Percentiles rank a stretch among this genome's conserved stretches.
Evolutionary conservation across 129 eudicot species (phyloP).

Genomic region (Escallonia herrerae): DNA sequence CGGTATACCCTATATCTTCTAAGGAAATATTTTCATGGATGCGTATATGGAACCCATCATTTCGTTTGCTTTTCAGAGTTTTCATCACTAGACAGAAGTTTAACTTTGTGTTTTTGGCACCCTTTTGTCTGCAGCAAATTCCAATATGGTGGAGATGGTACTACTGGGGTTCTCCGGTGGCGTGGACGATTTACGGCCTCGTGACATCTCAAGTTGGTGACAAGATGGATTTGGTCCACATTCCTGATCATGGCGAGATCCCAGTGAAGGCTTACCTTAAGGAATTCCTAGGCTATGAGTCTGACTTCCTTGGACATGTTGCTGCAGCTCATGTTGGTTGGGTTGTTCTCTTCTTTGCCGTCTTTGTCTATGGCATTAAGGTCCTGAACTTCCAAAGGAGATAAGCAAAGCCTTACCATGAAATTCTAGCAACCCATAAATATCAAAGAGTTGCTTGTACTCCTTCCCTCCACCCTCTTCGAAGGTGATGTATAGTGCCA

Average conservation of each 20-base stretch:
- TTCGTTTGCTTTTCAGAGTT: background rate
- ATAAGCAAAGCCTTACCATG: conserved; percentile 5
- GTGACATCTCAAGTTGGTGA: conserved; percentile 49
- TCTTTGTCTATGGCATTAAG: conserved; percentile 62
- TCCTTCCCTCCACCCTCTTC: background rate
- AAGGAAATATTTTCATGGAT: too few relatives aligned
- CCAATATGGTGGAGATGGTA: conserved; percentile 69
- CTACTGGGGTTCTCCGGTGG: conserved; percentile 53
- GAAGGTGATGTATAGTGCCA: too few relatives aligned
- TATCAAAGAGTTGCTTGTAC: background rate
- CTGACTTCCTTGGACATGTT: conserved; percentile 56
- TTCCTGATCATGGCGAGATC: conserved; percentile 40
- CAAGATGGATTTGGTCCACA: conserved; percentile 21
- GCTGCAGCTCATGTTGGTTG: conserved; percentile 54
- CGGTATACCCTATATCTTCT: too few relatives aligned
- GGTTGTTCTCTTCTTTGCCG: conserved; percentile 42
- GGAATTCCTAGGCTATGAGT: conserved; percentile 40
- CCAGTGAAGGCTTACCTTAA: conserved; percentile 43
- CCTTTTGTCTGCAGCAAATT: conserved; percentile 35
- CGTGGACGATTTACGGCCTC: conserved; percentile 50
- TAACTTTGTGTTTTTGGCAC: background rate
- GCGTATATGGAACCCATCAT: background rate
- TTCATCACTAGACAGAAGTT: background rate
- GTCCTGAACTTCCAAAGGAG: conserved; percentile 65
- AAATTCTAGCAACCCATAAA: background rate